Percentiles rank a stretch among this genome's conserved stretches.
These are phyloP conservation scores for Salix koriyanagi DNA, from an alignment of 345 rosid species.

Conservation along the genomic window DNA sequence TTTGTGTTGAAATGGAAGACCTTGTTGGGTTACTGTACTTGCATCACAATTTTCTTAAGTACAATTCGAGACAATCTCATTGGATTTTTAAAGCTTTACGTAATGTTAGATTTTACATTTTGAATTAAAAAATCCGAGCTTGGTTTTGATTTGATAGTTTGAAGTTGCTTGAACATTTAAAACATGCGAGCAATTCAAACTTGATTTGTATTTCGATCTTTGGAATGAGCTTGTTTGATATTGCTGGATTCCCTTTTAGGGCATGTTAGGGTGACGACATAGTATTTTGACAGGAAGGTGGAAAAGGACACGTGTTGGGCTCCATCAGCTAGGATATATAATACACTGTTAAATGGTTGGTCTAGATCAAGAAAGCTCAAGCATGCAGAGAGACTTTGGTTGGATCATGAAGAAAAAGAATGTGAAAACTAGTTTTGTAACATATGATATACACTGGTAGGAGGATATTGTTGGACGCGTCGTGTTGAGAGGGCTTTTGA, in stretches of 20 bases:
- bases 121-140: neutral
- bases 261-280: conserved; percentile 51
- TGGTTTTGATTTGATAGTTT: neutral
- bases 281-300: conserved; percentile 39
- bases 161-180: conserved; percentile 21
- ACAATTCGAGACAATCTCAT: neutral
- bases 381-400: conserved; percentile 71
- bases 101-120: neutral
- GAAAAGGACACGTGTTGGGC: conserved; percentile 39
- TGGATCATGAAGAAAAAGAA: conserved; percentile 51
- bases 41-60: neutral
- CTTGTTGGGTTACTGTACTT: neutral
- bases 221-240: conserved; percentile 45
- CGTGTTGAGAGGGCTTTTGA: conserved; percentile 60
- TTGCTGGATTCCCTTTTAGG: conserved; percentile 83
- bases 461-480: conserved; percentile 72
- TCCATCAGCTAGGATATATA: conserved; percentile 48
- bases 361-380: conserved; percentile 58
- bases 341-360: conserved; percentile 86
- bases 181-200: conserved; percentile 47
- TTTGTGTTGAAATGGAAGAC: neutral
- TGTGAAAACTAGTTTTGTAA: conserved; percentile 56
- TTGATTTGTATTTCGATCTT: conserved; percentile 26
- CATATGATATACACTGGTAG: conserved; percentile 76
- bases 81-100: neutral